Evolutionary conservation across 2,329 filamentous ascomycete species (phyloP).

Genomic region (Aspergillus arachidicola): DNA sequence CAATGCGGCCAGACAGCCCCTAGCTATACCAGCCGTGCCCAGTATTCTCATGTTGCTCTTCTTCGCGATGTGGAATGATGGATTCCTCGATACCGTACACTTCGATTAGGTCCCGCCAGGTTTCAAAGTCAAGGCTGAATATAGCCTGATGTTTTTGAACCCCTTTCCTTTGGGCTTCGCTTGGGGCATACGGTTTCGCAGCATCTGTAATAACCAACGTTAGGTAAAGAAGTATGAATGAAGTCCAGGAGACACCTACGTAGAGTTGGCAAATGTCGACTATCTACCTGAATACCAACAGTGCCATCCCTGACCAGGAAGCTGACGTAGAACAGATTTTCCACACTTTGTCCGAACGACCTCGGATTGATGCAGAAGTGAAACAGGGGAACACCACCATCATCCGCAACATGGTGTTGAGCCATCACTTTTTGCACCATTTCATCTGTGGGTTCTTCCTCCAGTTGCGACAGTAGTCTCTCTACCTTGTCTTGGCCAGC

Average conservation of each 20-base stretch:
- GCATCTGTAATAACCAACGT: constrained; percentile 41
- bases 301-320: constrained; percentile 89
- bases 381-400: constrained; percentile 76
- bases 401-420: constrained; percentile 65
- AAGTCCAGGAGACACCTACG: constrained; percentile 57
- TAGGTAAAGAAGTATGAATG: constrained; percentile 9
- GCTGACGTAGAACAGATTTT: constrained; percentile 95
- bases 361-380: constrained; percentile 86
- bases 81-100: constrained; percentile 75
- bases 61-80: constrained; percentile 80
- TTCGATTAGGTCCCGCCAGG: constrained; percentile 77
- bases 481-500: constrained; percentile 53
- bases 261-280: constrained; percentile 74
- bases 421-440: constrained; percentile 59
- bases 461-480: constrained; percentile 39
- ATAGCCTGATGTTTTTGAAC: constrained; percentile 80
- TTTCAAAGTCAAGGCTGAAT: constrained; percentile 81
- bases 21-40: constrained; percentile 69
- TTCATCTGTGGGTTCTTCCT: constrained; percentile 39
- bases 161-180: constrained; percentile 53
- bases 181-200: constrained; percentile 50
- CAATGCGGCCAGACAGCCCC: background rate
- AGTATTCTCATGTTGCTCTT: constrained; percentile 56
- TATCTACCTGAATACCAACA: constrained; percentile 73
- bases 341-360: constrained; percentile 91